Base-by-base conservation (phyloP, 495 filamentous ascomycete species). In the Aspergillus leporis region DNA sequence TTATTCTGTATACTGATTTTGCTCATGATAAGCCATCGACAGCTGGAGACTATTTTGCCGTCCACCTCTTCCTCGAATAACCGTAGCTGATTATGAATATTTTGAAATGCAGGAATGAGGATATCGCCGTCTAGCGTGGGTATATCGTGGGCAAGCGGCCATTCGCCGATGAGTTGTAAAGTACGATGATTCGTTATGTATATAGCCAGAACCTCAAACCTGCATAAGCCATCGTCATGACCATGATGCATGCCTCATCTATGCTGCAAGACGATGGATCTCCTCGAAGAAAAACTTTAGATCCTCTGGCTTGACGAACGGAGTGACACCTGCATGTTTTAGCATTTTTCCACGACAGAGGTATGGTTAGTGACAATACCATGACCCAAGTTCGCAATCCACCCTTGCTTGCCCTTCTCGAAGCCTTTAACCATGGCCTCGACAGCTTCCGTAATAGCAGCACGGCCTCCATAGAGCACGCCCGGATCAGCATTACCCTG, bases 401-500 rank as follows among this genome's bases (percentile, higher is more conserved):
- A 98, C 60, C 86, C 92, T 79, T 83, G 86, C 81, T 86, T 96
- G 71, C 92, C 95, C 72, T 79, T 88, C 56, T 87, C 85, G 76
- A 97, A 98, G 1, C 92, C 93, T 45, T 83, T 71, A 1, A 93
- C 90, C 89, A 98, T 95, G 40, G 84, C 81, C 71, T 91, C 81
- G 10, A 97, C 91, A 0, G 83, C 86, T 53, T 80, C 75, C 12
- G 90, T 91, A 64, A 98, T 97, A 30, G 90, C 84, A 55, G 83
- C 85, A 45, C 77, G 84, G 1, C 89, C 87, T 30, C 94, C 94
- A 66, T 98, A 98, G 40, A 98, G 78, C 43, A 94, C 84, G 28
- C 94, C 94, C 0, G 94, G 95, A 67, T 98, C 94, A 25, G 93
- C 91, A 71, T 98, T 98, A 32, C 94, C 94, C 70, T 98, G 94